These are phyloP conservation scores for Knoxdaviesia capensis DNA, from an alignment of 2,329 filamentous ascomycete species.

Conservation along the genomic window DNA sequence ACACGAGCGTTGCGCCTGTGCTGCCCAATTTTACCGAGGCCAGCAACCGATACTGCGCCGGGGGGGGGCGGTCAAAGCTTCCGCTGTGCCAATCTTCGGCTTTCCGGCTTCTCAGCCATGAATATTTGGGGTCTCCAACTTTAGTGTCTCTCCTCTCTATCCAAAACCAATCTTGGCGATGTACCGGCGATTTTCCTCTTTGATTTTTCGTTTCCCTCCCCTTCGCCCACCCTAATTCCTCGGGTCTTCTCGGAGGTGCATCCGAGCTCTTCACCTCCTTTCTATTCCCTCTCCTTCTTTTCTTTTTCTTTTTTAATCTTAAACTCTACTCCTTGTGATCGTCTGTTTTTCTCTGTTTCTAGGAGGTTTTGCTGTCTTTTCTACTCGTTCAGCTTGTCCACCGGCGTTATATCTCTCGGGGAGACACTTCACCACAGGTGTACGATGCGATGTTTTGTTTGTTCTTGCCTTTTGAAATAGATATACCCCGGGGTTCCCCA, in stretches of 20 bases:
- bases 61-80: too few species aligned
- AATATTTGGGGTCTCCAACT: too few species aligned
- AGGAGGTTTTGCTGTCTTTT: background rate
- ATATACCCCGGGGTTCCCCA: too few species aligned
- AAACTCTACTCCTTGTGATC: constrained; percentile 1
- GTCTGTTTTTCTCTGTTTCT: constrained; percentile 9
- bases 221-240: background rate
- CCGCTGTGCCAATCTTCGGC: too few species aligned
- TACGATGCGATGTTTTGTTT: background rate
- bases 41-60: too few species aligned
- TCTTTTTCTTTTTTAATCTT: constrained; percentile 1
- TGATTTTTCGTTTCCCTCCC: too few species aligned
- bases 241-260: background rate
- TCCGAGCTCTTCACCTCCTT: constrained; percentile 8
- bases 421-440: background rate
- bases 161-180: background rate
- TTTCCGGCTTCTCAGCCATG: too few species aligned
- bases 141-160: background rate
- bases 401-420: background rate
- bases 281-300: constrained; percentile 8
- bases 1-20: too few species aligned
- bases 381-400: background rate
- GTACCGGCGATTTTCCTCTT: too few species aligned
- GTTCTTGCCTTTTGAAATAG: too few species aligned
- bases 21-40: too few species aligned